Evolutionary conservation across 2,329 filamentous ascomycete species (phyloP).

Genomic region (Hawksworthiomyces lignivorus): DNA sequence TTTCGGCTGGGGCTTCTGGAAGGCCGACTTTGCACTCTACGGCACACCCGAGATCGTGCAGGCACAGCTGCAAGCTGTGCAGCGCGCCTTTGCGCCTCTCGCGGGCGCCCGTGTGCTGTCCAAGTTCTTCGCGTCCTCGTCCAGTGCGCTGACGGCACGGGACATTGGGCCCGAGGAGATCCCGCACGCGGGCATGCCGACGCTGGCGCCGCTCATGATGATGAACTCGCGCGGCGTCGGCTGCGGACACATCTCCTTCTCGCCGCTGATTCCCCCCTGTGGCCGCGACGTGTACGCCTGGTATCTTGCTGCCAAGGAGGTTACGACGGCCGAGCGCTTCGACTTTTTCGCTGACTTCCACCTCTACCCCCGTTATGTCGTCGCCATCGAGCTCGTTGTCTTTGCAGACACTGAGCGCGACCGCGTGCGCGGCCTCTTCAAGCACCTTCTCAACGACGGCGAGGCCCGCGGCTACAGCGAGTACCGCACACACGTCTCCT

Average conservation of each 20-base stretch:
- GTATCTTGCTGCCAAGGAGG: slow-evolving; percentile 22
- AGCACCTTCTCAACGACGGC: slow-evolving; percentile 23
- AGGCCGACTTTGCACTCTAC: background rate
- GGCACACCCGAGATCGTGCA: background rate
- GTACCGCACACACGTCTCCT: slow-evolving; percentile 30
- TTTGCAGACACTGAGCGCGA: slow-evolving; percentile 11
- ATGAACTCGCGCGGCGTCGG: background rate
- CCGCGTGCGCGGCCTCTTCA: background rate
- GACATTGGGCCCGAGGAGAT: background rate
- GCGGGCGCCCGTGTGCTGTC: background rate
- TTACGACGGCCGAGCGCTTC: slow-evolving; percentile 32
- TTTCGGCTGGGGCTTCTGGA: background rate
- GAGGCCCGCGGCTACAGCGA: slow-evolving; percentile 29
- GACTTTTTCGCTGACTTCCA: slow-evolving; percentile 41
- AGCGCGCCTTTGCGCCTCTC: background rate
- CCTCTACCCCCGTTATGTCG: slow-evolving; percentile 38
- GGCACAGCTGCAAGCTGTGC: background rate
- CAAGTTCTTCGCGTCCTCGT: background rate
- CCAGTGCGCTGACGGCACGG: background rate
- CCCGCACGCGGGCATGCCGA: background rate
- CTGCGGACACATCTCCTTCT: slow-evolving; percentile 1
- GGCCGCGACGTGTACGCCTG: background rate
- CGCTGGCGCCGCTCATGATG: background rate
- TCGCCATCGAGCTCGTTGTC: slow-evolving; percentile 29
- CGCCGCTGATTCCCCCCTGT: background rate